phyloP scores from a whole-genome alignment of 257 asterid species.

The Solanum chilense region DNA sequence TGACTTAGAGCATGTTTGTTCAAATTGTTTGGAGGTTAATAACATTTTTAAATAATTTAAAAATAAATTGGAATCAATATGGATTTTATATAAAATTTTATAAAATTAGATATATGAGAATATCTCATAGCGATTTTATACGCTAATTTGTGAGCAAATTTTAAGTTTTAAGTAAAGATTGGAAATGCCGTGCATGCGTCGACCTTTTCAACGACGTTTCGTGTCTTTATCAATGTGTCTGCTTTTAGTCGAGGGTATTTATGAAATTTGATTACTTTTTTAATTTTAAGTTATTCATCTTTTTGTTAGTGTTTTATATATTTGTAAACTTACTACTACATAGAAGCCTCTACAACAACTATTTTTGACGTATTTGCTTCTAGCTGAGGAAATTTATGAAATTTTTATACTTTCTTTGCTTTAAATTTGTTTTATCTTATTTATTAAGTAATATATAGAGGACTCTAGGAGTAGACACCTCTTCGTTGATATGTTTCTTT shows the following conservation, averaged over 20 bases:
- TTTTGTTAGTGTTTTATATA: too few relatives aligned
- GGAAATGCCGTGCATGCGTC: constrained; percentile 18
- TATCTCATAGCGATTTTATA: neutral
- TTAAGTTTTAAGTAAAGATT: constrained; percentile 1
- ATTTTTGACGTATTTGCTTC: neutral
- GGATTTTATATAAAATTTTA: neutral
- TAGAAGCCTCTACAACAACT: neutral
- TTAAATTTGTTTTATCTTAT: neutral
- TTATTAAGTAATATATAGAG: too few relatives aligned
- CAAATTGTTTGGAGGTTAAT: neutral
- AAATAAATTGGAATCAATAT: neutral
- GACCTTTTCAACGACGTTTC: constrained; percentile 8
- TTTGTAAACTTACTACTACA: too few relatives aligned
- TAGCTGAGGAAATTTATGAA: too few relatives aligned
- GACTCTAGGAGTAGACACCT: neutral
- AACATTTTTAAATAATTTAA: neutral
- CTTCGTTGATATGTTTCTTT: too few relatives aligned
- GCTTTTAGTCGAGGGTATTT: too few relatives aligned
- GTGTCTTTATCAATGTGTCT: too few relatives aligned
- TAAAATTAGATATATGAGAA: neutral
- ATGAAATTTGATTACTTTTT: too few relatives aligned
- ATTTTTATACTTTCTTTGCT: too few relatives aligned
- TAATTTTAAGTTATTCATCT: too few relatives aligned
- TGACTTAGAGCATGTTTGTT: neutral
- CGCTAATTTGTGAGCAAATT: neutral